Base-by-base conservation (phyloP, 208 protist species). In the Leishmania tropica region DNA sequence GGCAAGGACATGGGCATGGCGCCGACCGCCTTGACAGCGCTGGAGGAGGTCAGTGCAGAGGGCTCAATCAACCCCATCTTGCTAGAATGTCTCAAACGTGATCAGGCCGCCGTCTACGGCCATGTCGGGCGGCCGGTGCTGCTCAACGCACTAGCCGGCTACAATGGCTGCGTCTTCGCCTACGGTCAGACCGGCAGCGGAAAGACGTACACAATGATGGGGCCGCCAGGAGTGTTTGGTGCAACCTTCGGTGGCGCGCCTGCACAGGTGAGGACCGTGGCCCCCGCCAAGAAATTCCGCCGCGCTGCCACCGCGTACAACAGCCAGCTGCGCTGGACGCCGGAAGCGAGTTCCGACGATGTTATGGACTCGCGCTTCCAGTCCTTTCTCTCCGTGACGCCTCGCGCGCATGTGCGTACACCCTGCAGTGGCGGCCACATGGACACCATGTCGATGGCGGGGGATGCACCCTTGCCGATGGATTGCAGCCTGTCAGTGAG, bases 181-280 rank as follows among this genome's bases (percentile, higher is more conserved):
- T 98, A 98, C 75, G 96, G 96, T 4, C 93, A 97, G 84, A 99
- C 97, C 4, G 90, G 92, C 62, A 91, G 87, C 51, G 97, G 97
- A 80, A 99, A 99, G 85, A 98, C 97, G 3, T 98, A 97, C 91
- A 98, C 97, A 4, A 99, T 98, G 91, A 91, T 97, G 82, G 97
- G 97, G 1, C 86, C 85, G 31, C 82, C 77, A 1, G 82, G 78
- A 37, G 79, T 53, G 7, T 79, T 79, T 37, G 77, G 78, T 40
- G 77, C 82, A 2, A 42, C 62, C 24, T 48, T 70, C 19, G 58
- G 51, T 0, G 64, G 73, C 42, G 42, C 76, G 1, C 54, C 13
- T n/a, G 42, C 1, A 45, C 53, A 48, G 19, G 2, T 35, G 64
- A 45, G 7, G 31, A 37, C 67, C 10, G 76, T n/a, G n/a, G 11